Evolutionary conservation across 2,329 filamentous ascomycete genomes (phyloP), one percentile per base, ranked within the genome.

Genomic region (Diaporthe velutina): DNA sequence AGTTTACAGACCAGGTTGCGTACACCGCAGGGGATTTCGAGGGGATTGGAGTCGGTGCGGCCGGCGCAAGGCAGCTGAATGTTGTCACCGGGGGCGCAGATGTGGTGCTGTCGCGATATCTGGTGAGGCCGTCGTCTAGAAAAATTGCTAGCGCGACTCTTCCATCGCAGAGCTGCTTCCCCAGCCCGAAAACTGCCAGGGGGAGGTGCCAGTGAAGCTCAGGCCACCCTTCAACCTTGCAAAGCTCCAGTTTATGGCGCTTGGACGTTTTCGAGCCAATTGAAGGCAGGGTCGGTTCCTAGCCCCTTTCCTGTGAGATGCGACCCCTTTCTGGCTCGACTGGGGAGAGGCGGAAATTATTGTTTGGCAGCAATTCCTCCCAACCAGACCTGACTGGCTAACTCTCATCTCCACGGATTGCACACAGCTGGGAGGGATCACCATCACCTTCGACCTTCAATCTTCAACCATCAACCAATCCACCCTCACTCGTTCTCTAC

Each of bases 301-400:
- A 64, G 68, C 73, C 76, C 76, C 76, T 76, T 76, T 77, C 73
- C 74, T 70, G 70, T 48, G 57, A 72, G 45, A 64, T 67, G 70
- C 74, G 71, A 77, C 75, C 83, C 84, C 82, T 84, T 83, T 81
- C 80, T 81, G 79, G 82, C 80, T 82, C 80, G 81, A 80, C 70
- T 71, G 54, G 70, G 73, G 58, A 77, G 70, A 84, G 79, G 68
- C 57, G 83, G 86, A 88, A 88, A 88, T 88, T 88, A 85, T 86
- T 84, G 81, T 83, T 84, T 85, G 82, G 82, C 83, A 83, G 82
- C 82, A 71, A 73, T 75, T 70, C 61, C 70, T 68, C 75, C 70
- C 60, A 75, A 75, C 78, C 77, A 75, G 66, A 74, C 57, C 70
- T 74, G 45, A 71, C 55, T 66, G 73, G 57, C 57, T 70, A 22